Evolutionary conservation across 441 rosid species (phyloP).

Genomic region (Populus hybrid): DNA sequence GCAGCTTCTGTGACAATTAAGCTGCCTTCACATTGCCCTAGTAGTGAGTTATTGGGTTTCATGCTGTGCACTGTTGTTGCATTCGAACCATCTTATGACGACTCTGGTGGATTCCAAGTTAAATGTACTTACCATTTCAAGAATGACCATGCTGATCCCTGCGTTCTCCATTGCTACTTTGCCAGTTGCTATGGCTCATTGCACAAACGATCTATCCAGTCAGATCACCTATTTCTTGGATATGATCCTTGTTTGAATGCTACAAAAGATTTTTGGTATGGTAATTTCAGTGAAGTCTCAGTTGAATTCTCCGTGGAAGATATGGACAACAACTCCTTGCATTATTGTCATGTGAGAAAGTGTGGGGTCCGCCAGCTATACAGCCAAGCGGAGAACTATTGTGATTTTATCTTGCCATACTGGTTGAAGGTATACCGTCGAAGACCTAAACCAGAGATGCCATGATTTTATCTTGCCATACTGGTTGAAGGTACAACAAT

Average conservation of each 20-base stretch:
- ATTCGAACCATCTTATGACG: background rate
- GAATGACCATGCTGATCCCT: background rate
- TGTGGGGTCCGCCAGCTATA: constrained; percentile 10
- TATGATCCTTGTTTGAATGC: constrained; percentile 7
- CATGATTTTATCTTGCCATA: too few species aligned
- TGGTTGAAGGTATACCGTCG: too few species aligned
- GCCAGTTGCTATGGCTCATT: background rate
- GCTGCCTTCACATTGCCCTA: background rate
- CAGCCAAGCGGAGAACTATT: background rate
- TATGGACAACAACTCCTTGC: background rate
- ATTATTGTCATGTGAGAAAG: background rate
- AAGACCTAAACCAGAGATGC: too few species aligned
- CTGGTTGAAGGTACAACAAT: too few species aligned
- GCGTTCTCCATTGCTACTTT: background rate
- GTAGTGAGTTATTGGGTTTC: constrained; percentile 9
- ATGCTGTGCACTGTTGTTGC: constrained; percentile 3
- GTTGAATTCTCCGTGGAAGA: background rate
- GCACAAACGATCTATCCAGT: background rate
- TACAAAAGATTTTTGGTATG: background rate
- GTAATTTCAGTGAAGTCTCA: background rate
- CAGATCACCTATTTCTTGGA: background rate
- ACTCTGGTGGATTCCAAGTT: background rate
- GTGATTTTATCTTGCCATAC: background rate
- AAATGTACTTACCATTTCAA: constrained; percentile 16
- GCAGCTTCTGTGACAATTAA: too few species aligned